Evolutionary conservation across 108 stramenopile species (phyloP), one percentile per base, ranked within the genome.

Genomic region (Fistulifera pelliculosa): DNA sequence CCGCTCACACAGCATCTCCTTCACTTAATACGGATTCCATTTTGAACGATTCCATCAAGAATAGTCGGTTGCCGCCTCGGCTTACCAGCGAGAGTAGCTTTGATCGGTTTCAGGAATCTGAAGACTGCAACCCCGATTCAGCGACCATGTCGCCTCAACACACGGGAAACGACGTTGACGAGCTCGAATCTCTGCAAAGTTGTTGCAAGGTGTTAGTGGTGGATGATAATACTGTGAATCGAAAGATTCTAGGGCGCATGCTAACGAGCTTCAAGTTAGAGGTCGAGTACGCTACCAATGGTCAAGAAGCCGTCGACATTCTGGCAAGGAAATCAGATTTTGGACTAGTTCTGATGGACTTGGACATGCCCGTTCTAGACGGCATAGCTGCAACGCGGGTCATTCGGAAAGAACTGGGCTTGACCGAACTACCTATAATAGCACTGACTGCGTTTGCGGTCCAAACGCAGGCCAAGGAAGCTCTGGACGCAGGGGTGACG

Each of bases 361-460:
- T 83, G 22, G 47, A 65, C 13, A 85, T 89, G 83, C 83, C 83
- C 0, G 71, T 84, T 1, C 74, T 85, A 74, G 79, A 83, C 60
- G 87, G 87, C 1, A 69, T 64, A 31, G 67, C 75, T 47, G 79
- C 79, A 11, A 79, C 73, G 28, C 60, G 43, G 27, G 39, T 54
- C 1, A 77, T 82, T 44, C 58, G 58, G 41, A 19, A 28, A 38
- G 31, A 35, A 6, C 31, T 35, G 6, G 4, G 40, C 0, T 13
- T 41, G 2, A 14, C 57, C n/a, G 58, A 64, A 12, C 38, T 70
- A 1, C 69, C 69, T 12, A 56, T 64, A 13, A 31, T 70, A 1
- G 69, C 69, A 7, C 26, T 70, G 40, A 70, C 69, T n/a, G 69
- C 69, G 0, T 47, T 27, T 55, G 69, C 69, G 0, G 16, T 70